Evolutionary conservation across 345 rosid genomes (phyloP), one percentile per base, ranked within the genome.

Genomic region (Dipteronia sinensis): DNA sequence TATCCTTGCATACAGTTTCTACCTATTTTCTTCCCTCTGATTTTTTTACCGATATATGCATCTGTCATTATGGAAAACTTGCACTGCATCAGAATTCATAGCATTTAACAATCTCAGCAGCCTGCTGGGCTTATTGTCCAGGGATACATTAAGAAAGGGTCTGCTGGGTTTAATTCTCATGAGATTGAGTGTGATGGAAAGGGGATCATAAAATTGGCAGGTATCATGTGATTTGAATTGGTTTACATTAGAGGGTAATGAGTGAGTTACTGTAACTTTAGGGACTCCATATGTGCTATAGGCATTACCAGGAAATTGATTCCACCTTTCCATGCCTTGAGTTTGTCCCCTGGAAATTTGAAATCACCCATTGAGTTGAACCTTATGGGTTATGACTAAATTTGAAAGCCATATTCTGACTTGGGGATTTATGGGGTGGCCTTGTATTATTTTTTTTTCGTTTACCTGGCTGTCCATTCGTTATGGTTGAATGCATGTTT

Each of bases 401-500:
- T 11, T 56, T 56, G 23, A 56, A 56, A n/a, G 62, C 22, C 25
- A 58, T 58, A n/a, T 58, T 20, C 11, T 51, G 56, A 51, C 16
- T 51, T 5, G 17, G 17, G 5, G 10, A 10, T 51, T 51, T 51
- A 13, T 10, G 15, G 16, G 56, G 11, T 64, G 27, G 38, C 61
- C 64, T 51, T 65, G 25, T 66, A 51, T 31, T 65, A 22, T 31
- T 66, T 51, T 10, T 10, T 51, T 16, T 64, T 12, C 31, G 4
- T 53, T 51, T 65, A 7, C 71, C n/a, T 51, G 7, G 27, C 29
- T 51, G 2, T 29, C 19, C 34, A 20, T 65, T 29, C 6, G 2
- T 56, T 17, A 16, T 74, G 46, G 44, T 59, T 38, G 63, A 76
- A 65, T 76, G 71, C 71, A 53, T 71, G 69, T 34, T 34, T 7